A percentile compares a stretch with the other conserved stretches of the same genome.
These are phyloP conservation scores for Xylariaceae sp. DNA, from an alignment of 2,329 filamentous ascomycete species.

Conservation along the genomic window DNA sequence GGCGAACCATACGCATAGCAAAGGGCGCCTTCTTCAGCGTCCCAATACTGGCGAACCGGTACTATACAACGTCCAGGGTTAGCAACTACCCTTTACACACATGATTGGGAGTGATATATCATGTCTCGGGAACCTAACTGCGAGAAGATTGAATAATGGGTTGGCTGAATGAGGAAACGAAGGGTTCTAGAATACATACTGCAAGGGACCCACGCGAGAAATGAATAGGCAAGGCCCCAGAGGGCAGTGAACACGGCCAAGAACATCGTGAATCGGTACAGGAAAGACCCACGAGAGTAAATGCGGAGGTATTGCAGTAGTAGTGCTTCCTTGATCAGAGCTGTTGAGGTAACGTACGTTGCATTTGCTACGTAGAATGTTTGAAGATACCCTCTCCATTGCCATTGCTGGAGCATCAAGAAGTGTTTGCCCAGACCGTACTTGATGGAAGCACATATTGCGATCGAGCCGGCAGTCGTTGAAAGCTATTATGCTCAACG, in stretches of 20 bases:
- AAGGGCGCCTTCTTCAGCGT: constrained; percentile 9
- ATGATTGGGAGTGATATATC: too few species aligned
- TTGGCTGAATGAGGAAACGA: too few species aligned
- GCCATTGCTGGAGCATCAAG: constrained; percentile 18
- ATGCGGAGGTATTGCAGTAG: constrained; percentile 34
- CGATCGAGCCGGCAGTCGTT: constrained; percentile 27
- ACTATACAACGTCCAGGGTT: too few species aligned
- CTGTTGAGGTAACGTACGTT: constrained; percentile 28
- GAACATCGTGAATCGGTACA: constrained; percentile 25
- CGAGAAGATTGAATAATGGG: too few species aligned
- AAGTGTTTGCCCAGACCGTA: constrained; percentile 33
- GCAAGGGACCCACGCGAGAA: constrained; percentile 39
- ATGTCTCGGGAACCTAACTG: too few species aligned
- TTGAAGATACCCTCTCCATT: constrained; percentile 24
- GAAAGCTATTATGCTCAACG: constrained; percentile 23
- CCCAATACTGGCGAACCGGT: constrained; percentile 29
- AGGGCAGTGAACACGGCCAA: constrained; percentile 33
- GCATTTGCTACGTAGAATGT: constrained; percentile 33
- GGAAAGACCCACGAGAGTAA: constrained; percentile 24
- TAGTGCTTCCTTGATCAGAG: constrained; percentile 34
- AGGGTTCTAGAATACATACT: too few species aligned
- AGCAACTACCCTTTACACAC: too few species aligned
- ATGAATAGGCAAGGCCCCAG: constrained; percentile 37
- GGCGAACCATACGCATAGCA: constrained; percentile 40
- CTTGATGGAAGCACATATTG: constrained; percentile 21